Evolutionary conservation across 352 stramenopile species (phyloP).

Genomic region (Phytophthora nicotianae): DNA sequence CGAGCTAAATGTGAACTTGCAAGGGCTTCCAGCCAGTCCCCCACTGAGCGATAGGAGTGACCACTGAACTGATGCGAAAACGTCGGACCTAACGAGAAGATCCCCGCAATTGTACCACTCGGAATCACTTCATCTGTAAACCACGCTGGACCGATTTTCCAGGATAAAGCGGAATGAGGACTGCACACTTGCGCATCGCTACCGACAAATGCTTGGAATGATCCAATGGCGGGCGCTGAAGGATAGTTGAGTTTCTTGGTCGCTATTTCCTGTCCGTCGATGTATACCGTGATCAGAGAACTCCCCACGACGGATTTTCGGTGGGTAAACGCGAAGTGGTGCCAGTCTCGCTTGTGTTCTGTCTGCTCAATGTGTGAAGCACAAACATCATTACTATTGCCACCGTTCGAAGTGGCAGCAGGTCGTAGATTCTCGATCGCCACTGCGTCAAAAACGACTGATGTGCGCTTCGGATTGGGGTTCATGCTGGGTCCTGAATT

Average conservation of each 20-base stretch:
- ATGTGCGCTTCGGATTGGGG: slow-evolving; percentile 53
- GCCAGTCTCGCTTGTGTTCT: slow-evolving; percentile 58
- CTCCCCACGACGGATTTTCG: slow-evolving; percentile 73
- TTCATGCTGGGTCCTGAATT: slow-evolving; percentile 66
- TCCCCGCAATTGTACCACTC: slow-evolving; percentile 47
- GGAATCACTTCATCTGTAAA: slow-evolving; percentile 64
- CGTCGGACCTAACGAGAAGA: slow-evolving; percentile 71
- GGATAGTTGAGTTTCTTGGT: slow-evolving; percentile 81
- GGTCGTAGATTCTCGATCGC: slow-evolving; percentile 50
- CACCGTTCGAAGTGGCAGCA: neutral
- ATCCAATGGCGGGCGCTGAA: slow-evolving; percentile 44
- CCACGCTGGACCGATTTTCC: slow-evolving; percentile 71
- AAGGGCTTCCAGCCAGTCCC: slow-evolving; percentile 75
- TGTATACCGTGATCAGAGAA: slow-evolving; percentile 72
- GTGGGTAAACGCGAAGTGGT: slow-evolving; percentile 77
- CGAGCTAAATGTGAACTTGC: slow-evolving; percentile 62
- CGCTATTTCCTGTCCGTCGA: slow-evolving; percentile 72
- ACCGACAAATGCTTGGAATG: slow-evolving; percentile 70
- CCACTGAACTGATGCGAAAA: slow-evolving; percentile 71
- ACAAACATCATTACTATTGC: neutral
- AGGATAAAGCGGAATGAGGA: slow-evolving; percentile 63
- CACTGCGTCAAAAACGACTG: slow-evolving; percentile 68
- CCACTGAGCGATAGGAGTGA: slow-evolving; percentile 63
- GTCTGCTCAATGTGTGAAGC: slow-evolving; percentile 14
- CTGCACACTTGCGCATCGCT: slow-evolving; percentile 79